Base-by-base conservation (phyloP, 1,284 basidiomycete species). In the Apiotrichum sp. region DNA sequence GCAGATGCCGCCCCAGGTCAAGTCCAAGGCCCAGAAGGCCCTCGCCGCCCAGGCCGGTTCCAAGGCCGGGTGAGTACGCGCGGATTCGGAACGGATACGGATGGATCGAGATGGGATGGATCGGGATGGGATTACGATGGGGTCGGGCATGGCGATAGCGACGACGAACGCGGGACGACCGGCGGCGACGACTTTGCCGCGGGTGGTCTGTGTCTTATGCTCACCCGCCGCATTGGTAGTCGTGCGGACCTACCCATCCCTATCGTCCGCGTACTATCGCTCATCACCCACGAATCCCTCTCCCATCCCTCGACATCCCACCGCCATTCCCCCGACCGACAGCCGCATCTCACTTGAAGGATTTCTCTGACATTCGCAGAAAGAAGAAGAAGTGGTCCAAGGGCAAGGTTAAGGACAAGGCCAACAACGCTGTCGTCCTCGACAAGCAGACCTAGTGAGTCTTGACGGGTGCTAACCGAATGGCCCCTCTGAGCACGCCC, bases 351-450 rank as follows among this genome's bases (percentile, higher is more conserved):
- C 39, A n/a, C 6, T 5, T 11, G 38, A 36, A 6, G 10, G 16
- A 11, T 35, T 4, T 11, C 9, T 48, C 61, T 62, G 47, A 62
- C 61, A 14, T 3, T 4, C 35, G 16, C 56, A 77, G 75, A 64
- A 97, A 97, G 85, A 98, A 98, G 85, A 98, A 98, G 88, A 98
- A 98, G 85, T 98, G 93, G 93, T 97, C 93, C 68, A 98, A 98
- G 85, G 93, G 93, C 78, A 96, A 96, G 81, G 93, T 97, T 78
- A 97, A 97, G 87, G 93, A 97, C 82, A 97, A 97, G 86, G 91
- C 89, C 72, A 86, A 87, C 75, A 77, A 76, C 74, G 85, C 89
- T 73, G 93, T 98, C 78, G 82, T 86, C 69, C 86, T 96, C 73
- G 92, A 96, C 83, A 92, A 95, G 82, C 60, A 74, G 47, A 77